Evolutionary conservation across 73 alveolate species (phyloP).

Genomic region (Halteria grandinella): DNA sequence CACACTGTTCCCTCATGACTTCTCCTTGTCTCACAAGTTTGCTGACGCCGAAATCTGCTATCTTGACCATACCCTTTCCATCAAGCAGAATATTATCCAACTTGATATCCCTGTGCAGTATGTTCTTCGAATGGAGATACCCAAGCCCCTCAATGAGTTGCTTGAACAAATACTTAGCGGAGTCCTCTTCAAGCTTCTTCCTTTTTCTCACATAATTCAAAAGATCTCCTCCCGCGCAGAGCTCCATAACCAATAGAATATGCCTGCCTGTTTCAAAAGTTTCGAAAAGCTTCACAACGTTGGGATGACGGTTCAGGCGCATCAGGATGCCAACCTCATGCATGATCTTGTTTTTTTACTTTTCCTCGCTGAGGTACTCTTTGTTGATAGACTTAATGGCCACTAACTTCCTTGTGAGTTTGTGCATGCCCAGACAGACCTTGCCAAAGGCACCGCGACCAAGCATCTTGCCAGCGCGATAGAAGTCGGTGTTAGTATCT

Average conservation of each 20-base stretch:
- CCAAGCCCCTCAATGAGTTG: conserved; percentile 83
- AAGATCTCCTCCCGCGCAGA: conserved; percentile 62
- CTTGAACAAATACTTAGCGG: conserved; percentile 76
- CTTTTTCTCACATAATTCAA: conserved; percentile 50
- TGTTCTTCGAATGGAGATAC: conserved; percentile 71
- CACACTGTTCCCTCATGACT: conserved; percentile 81
- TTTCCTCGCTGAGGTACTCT: conserved; percentile 45
- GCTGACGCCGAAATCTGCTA: conserved; percentile 92
- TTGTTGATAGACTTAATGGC: conserved; percentile 76
- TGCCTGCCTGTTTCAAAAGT: conserved; percentile 47
- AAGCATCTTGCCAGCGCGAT: conserved; percentile 72
- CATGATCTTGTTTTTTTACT: conserved; percentile 41
- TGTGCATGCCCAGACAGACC: conserved; percentile 74
- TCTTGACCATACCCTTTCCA: conserved; percentile 78
- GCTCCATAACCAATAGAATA: conserved; percentile 44
- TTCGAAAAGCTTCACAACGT: conserved; percentile 58
- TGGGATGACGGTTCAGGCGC: conserved; percentile 46
- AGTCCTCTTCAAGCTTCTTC: conserved; percentile 60
- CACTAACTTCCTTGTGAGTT: conserved; percentile 71
- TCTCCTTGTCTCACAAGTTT: conserved; percentile 69
- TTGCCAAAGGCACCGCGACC: conserved; percentile 85
- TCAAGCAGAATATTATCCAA: conserved; percentile 84
- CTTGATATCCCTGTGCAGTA: conserved; percentile 84
- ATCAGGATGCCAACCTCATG: conserved; percentile 50
- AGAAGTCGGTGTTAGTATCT: conserved; percentile 55